These are phyloP conservation scores for Starmerella kuoi DNA, from an alignment of 805 yeast genomes.

Conservation along the genomic window DNA sequence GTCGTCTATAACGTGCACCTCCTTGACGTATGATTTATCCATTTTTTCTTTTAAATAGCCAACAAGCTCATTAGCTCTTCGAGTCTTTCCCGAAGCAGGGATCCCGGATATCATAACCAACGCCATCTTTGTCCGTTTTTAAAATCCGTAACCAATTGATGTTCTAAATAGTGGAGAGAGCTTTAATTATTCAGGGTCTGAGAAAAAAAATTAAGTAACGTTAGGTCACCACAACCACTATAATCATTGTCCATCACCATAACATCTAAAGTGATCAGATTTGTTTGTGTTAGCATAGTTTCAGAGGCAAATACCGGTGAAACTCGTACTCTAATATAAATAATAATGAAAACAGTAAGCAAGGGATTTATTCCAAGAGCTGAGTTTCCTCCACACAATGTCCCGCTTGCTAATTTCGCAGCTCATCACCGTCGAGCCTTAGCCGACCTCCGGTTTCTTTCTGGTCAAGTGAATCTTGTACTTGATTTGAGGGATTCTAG, in stretches of 20 bases:
- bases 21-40: conserved; percentile 31
- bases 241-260: no score
- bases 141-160: no score
- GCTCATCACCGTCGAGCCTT: conserved; percentile 85
- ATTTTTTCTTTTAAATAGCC: conserved; percentile 38
- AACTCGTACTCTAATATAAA: no score
- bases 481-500: conserved; percentile 80
- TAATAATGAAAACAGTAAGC: not conserved
- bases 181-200: no score
- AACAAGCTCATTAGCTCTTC: conserved; percentile 50
- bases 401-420: conserved; percentile 65
- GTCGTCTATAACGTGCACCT: conserved; percentile 62
- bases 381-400: conserved; percentile 60
- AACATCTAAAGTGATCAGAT: no score
- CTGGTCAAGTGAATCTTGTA: conserved; percentile 71
- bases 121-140: no score
- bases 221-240: not conserved
- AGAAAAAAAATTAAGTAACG: conserved; percentile 1
- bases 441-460: conserved; percentile 47
- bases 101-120: conserved; percentile 69
- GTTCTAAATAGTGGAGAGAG: no score
- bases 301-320: no score
- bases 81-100: conserved; percentile 76
- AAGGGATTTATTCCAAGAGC: conserved; percentile 49
- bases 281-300: no score